Conservation (phyloP, 2,329 filamentous ascomycete genomes). For the Botrytis deweyae region DNA sequence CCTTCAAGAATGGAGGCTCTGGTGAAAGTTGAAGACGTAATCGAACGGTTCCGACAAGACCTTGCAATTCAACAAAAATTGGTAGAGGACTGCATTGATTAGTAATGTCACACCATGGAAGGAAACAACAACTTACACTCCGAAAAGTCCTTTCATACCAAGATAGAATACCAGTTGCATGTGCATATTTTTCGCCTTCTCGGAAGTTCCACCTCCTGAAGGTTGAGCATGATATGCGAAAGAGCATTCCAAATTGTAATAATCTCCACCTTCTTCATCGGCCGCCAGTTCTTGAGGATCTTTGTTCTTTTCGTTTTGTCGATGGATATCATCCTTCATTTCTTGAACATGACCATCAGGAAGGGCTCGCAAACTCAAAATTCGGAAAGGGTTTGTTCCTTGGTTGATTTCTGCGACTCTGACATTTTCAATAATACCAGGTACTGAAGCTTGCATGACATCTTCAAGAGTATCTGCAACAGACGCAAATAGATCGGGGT, state of each 20-base stretch:
- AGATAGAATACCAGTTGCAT: conserved; percentile 96
- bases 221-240: conserved; percentile 90
- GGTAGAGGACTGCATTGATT: conserved; percentile 28
- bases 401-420: conserved; percentile 94
- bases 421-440: conserved; percentile 88
- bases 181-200: conserved; percentile 91
- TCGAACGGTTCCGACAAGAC: conserved; percentile 84
- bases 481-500: conserved; percentile 89
- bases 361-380: conserved; percentile 82
- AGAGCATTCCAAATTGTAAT: conserved; percentile 88
- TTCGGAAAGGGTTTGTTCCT: conserved; percentile 84
- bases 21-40: conserved; percentile 82
- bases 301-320: conserved; percentile 75
- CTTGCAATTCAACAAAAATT: conserved; percentile 72
- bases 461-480: conserved; percentile 93
- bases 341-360: conserved; percentile 79
- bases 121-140: conserved; percentile 26
- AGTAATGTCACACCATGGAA: background rate
- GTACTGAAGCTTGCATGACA: conserved; percentile 94
- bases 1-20: conserved; percentile 89
- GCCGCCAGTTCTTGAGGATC: conserved; percentile 85
- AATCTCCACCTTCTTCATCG: conserved; percentile 85
- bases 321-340: conserved; percentile 76
- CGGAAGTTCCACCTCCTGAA: conserved; percentile 65
- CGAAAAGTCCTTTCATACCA: conserved; percentile 49